Evolutionary conservation across 2,329 filamentous ascomycete genomes (phyloP).

Genomic region (Botrytis cinerea): DNA sequence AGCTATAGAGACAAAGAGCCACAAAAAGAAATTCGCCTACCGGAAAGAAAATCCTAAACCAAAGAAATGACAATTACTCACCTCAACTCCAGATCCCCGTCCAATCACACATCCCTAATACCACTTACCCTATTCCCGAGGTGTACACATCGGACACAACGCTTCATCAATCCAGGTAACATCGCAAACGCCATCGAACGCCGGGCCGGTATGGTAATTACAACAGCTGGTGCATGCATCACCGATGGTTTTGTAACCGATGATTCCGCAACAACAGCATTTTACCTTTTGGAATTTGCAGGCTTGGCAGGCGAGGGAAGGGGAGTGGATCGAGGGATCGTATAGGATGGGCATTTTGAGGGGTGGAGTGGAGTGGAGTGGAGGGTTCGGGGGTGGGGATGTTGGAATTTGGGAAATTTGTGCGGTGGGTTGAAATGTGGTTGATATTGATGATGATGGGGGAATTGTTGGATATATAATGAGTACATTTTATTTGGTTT

Average conservation of each 20-base stretch:
- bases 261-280: not conserved
- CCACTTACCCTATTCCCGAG: not conserved
- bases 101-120: not conserved
- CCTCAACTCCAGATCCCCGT: not conserved
- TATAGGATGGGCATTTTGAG: not conserved
- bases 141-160: not conserved
- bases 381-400: not conserved
- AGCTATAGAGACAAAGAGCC: not conserved
- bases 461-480: not conserved
- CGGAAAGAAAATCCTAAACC: not conserved
- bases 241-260: not conserved
- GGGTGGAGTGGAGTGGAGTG: no score
- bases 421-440: not conserved
- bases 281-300: slow-evolving; percentile 1
- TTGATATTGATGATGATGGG: not conserved
- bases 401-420: not conserved
- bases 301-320: not conserved
- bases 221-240: not conserved
- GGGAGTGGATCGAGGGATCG: not conserved
- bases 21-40: not conserved
- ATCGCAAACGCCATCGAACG: not conserved
- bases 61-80: not conserved
- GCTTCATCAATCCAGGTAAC: not conserved
- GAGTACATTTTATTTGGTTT: not conserved
- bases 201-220: not conserved